Conservation (phyloP, 1,284 basidiomycete species). For the Serendipita sp. region DNA sequence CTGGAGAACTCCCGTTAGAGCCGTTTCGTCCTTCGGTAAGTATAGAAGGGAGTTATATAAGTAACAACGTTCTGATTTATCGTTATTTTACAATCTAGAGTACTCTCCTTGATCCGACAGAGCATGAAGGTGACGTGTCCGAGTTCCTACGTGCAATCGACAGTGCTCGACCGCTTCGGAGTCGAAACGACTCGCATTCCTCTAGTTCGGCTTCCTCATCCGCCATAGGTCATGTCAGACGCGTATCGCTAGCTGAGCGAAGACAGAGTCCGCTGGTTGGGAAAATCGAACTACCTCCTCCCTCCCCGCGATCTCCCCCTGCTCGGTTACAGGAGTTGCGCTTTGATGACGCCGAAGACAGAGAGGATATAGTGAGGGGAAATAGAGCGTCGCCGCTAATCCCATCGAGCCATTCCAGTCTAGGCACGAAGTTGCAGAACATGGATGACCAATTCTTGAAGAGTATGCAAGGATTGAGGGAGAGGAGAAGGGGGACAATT, state of each 20-base stretch:
- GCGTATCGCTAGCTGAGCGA: neutral
- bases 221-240: neutral
- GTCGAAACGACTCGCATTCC: neutral
- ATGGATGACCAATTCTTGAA: neutral
- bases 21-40: neutral
- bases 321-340: neutral
- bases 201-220: neutral
- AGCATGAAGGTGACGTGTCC: slow-evolving; percentile 62
- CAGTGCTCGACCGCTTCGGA: slow-evolving; percentile 40
- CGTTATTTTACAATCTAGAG: slow-evolving; percentile 19
- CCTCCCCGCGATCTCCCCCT: neutral
- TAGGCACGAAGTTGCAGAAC: neutral
- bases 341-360: neutral
- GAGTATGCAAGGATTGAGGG: neutral
- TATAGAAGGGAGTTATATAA: neutral
- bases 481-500: neutral
- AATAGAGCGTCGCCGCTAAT: neutral
- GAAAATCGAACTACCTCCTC: neutral
- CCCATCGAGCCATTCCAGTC: neutral
- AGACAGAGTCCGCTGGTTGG: slow-evolving; percentile 1
- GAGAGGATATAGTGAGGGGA: neutral
- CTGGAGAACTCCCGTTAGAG: slow-evolving; percentile 13
- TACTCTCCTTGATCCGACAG: slow-evolving; percentile 33
- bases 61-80: neutral
- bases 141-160: slow-evolving; percentile 63